phyloP scores from a whole-genome alignment of 2,329 filamentous ascomycete species.

The Seiridium unicorne region DNA sequence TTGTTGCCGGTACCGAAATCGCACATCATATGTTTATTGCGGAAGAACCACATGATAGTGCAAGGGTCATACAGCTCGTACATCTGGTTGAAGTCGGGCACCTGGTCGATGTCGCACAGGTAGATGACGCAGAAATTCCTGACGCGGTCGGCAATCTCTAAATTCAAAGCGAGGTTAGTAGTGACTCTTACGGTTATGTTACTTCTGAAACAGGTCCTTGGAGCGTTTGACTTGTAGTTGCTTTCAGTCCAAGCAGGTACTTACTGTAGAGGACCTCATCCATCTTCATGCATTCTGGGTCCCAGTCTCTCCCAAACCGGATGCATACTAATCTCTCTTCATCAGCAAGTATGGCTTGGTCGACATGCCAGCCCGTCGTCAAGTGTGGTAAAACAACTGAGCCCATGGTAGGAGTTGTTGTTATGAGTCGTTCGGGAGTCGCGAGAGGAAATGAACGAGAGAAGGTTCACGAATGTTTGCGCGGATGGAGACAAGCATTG shows the following conservation, averaged over 20 bases:
- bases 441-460: too few species aligned
- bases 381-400: constrained; percentile 93
- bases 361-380: constrained; percentile 93
- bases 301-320: constrained; percentile 85
- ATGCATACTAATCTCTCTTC: constrained; percentile 93
- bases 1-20: constrained; percentile 98
- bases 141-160: constrained; percentile 79
- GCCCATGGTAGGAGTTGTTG: neutral
- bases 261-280: constrained; percentile 85
- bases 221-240: too few species aligned
- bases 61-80: constrained; percentile 89
- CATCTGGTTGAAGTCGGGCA: constrained; percentile 95
- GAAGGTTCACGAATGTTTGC: too few species aligned
- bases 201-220: too few species aligned
- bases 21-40: constrained; percentile 99
- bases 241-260: neutral
- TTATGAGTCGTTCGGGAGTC: neutral
- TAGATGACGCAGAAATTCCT: constrained; percentile 95
- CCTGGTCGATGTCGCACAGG: constrained; percentile 87
- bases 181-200: neutral
- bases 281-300: constrained; percentile 71
- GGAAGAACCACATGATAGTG: constrained; percentile 96
- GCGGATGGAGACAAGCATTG: too few species aligned
- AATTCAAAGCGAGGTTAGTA: neutral
- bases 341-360: constrained; percentile 87